Conservation (phyloP, 805 yeast genomes). For the Cyberlindnera mycetangii region DNA sequence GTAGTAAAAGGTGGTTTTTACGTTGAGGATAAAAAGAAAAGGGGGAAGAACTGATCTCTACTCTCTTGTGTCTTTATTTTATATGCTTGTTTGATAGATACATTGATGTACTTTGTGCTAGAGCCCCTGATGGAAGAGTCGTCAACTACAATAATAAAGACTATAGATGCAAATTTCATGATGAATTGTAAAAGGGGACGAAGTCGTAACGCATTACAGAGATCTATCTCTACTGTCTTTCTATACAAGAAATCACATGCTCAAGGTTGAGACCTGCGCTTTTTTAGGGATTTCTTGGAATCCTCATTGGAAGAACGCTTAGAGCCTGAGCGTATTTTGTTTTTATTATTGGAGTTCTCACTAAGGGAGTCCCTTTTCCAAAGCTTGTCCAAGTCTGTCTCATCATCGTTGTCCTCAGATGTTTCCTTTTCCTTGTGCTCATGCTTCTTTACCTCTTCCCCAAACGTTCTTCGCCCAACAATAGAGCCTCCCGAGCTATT, state of each 20-base stretch:
- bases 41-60: constrained; percentile 20
- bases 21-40: constrained; percentile 22
- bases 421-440: constrained; percentile 1
- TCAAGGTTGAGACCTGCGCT: constrained; percentile 19
- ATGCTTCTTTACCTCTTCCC: constrained; percentile 24
- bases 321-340: constrained; percentile 6
- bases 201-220: background rate
- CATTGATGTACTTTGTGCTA: background rate
- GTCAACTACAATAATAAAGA: background rate
- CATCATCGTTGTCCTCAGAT: constrained; percentile 4
- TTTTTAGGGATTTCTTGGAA: constrained; percentile 17
- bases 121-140: background rate
- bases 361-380: constrained; percentile 29
- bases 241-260: background rate
- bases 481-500: constrained; percentile 7
- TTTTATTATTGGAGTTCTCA: constrained; percentile 8
- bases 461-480: constrained; percentile 31
- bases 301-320: constrained; percentile 15
- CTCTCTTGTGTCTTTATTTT: no score
- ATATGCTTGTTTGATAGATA: background rate
- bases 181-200: background rate
- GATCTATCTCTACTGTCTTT: background rate
- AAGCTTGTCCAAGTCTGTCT: constrained; percentile 14
- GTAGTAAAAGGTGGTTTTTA: constrained; percentile 59
- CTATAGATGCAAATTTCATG: background rate